A percentile compares a stretch with the other conserved stretches of the same genome.
phyloP scores from a whole-genome alignment of 306 rosid species.

The Corylus avellana region DNA sequence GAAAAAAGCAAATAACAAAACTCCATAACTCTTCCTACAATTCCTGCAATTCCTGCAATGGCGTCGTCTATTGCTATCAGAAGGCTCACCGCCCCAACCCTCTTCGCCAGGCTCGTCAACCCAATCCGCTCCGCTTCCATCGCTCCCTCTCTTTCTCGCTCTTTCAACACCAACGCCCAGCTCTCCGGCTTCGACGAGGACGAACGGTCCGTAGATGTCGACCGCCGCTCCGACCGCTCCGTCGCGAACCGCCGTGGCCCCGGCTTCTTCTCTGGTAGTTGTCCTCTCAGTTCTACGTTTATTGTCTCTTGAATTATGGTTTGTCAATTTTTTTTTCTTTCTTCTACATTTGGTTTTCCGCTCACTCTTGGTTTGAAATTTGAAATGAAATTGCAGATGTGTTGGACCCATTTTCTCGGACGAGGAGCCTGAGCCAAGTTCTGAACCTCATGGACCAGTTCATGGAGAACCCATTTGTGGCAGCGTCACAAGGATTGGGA shows the following conservation, averaged over 20 bases:
- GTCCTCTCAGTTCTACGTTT: not conserved
- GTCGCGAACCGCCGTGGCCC: slow-evolving; percentile 38
- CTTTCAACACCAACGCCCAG: slow-evolving; percentile 50
- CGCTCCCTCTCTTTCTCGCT: slow-evolving; percentile 38
- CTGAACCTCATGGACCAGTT: slow-evolving; percentile 77
- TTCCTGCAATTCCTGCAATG: slow-evolving; percentile 1
- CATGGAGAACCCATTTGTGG: slow-evolving; percentile 57
- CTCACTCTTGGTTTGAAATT: not conserved
- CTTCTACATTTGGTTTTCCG: no score
- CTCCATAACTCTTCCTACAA: not conserved
- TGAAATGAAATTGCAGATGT: slow-evolving; percentile 44
- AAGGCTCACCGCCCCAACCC: slow-evolving; percentile 26
- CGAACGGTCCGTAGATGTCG: slow-evolving; percentile 26
- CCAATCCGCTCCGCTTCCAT: slow-evolving; percentile 29
- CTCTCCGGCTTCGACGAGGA: slow-evolving; percentile 13
- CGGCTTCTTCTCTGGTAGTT: slow-evolving; percentile 34
- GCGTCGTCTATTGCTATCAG: slow-evolving; percentile 34
- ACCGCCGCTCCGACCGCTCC: slow-evolving; percentile 21
- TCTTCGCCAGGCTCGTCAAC: slow-evolving; percentile 27
- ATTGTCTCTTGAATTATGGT: not conserved
- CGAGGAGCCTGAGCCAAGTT: slow-evolving; percentile 73
- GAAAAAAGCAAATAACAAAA: no score
- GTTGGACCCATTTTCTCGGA: slow-evolving; percentile 65
- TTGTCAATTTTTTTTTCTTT: no score
- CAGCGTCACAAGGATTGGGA: slow-evolving; percentile 52